A percentile compares a stretch with the other conserved stretches of the same genome.
Conservation (phyloP, 179 eudicot species). For the Nepenthes alata region DNA sequence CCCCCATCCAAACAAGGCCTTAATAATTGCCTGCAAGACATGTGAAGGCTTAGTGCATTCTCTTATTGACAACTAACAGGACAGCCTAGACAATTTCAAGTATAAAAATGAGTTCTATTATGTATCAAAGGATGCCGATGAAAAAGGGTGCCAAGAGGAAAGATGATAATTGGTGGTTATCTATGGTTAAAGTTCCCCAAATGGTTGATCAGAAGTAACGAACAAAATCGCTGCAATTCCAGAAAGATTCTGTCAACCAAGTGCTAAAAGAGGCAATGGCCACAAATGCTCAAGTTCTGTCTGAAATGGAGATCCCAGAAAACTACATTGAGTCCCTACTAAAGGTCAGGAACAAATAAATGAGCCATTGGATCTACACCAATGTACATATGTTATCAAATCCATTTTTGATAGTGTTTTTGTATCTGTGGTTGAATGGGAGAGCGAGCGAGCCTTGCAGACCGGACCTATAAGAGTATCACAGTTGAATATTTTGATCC, state of each 20-base stretch:
- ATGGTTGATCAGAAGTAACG: conserved; percentile 51
- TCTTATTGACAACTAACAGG: conserved; percentile 26
- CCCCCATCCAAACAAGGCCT: too few relatives aligned
- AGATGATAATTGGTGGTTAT: conserved; percentile 75
- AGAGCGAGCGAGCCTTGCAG: conserved; percentile 77
- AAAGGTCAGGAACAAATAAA: conserved; percentile 32
- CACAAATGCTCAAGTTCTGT: conserved; percentile 61
- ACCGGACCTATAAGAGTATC: conserved; percentile 55
- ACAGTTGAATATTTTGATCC: conserved; percentile 76
- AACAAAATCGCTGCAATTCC: conserved; percentile 57
- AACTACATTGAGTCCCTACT: conserved; percentile 70
- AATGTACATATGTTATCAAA: not conserved
- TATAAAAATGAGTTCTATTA: conserved; percentile 67
- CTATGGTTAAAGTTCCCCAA: conserved; percentile 60
- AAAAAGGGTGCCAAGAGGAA: conserved; percentile 12
- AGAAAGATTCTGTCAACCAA: conserved; percentile 66
- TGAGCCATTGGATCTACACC: not conserved
- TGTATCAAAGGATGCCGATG: conserved; percentile 38
- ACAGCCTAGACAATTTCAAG: conserved; percentile 70
- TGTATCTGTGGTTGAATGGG: conserved; percentile 42
- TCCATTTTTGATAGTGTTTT: not conserved
- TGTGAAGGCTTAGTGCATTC: not conserved
- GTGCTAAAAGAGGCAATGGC: conserved; percentile 86
- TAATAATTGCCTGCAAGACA: too few relatives aligned
- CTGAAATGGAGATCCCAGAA: conserved; percentile 71